Evolutionary conservation across 345 rosid genomes (phyloP).

Genomic region (Draba incana): DNA sequence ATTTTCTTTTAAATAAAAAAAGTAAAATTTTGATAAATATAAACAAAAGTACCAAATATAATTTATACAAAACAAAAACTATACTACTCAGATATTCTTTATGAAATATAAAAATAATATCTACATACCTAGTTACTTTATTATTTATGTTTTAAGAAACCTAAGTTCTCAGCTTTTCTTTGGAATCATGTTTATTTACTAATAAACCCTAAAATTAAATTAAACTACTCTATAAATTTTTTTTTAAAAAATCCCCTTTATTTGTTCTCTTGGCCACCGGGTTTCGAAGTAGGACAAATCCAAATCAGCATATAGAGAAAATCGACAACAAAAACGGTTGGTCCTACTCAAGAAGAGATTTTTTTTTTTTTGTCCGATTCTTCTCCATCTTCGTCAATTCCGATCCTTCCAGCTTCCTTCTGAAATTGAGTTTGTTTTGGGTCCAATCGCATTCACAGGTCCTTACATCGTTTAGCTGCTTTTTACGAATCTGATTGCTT

Average conservation of each 20-base stretch:
- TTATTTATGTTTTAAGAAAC: no score
- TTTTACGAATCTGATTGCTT: constrained; percentile 24
- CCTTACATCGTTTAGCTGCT: background rate
- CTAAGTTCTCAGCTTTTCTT: no score
- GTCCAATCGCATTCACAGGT: background rate
- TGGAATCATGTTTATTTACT: no score
- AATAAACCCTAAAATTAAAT: background rate
- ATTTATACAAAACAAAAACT: no score
- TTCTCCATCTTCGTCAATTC: background rate
- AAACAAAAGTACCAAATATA: no score
- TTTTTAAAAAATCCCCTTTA: background rate
- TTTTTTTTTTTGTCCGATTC: constrained; percentile 11
- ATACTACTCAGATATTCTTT: no score
- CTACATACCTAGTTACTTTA: no score
- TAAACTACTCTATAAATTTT: background rate
- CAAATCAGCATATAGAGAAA: background rate
- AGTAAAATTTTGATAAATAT: no score
- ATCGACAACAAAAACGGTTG: constrained; percentile 19
- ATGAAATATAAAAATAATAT: no score
- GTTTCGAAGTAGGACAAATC: background rate
- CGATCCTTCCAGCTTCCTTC: constrained; percentile 16
- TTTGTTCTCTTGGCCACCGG: constrained; percentile 2
- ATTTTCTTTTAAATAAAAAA: no score
- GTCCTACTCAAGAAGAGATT: background rate
- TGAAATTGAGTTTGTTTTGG: constrained; percentile 4